Base-by-base conservation (phyloP, 202 grass and related monocot species). In the Elaeis oleifera region DNA sequence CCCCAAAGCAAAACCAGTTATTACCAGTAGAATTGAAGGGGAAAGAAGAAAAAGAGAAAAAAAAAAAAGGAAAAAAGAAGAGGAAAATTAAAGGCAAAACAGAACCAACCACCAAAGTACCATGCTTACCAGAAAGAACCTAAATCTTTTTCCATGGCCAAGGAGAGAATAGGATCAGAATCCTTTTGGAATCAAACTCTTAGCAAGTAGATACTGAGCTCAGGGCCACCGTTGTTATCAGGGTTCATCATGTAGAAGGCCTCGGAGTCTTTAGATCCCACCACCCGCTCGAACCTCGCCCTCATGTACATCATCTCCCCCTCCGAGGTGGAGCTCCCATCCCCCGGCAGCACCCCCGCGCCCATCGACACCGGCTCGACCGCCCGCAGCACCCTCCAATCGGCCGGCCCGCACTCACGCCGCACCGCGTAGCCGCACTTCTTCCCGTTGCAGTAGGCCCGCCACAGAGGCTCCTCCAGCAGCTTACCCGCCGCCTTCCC, bases 181-280 rank as follows among this genome's bases (percentile, higher is more conserved):
- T 44, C 36, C 36, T n/a, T 1, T 27, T 31, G 5, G 53, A 32
- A 29, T 95, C 81, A 96, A 68, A 85, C 84, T 76, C 91, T 80
- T 22, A 96, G 87, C 26, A 96, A 83, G 50, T 96, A 96, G 52
- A 96, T 80, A 49, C 87, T 90, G 53, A 96, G 91, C 81, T 96
- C 91, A 2, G 84, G 87, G 1, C 91, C 87, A 71, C 87, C 60
- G 36, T 73, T 82, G 78, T 44, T 76, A 61, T 90, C 91, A 5
- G 87, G 91, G 70, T 85, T 96, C 84, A 96, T 88, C 91, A 96
- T 96, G 84, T 96, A 96, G 69, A 96, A 96, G 0, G 91, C 87
- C 56, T 96, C 91, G 0, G 91, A 96, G 64, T 90, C 87, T 51
- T 71, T 83, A 6, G 91, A 90, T 0, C 87, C 87, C 18, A 96